Base-by-base conservation (phyloP, 176 grass and related monocot species). In the Aechmea fasciata region DNA sequence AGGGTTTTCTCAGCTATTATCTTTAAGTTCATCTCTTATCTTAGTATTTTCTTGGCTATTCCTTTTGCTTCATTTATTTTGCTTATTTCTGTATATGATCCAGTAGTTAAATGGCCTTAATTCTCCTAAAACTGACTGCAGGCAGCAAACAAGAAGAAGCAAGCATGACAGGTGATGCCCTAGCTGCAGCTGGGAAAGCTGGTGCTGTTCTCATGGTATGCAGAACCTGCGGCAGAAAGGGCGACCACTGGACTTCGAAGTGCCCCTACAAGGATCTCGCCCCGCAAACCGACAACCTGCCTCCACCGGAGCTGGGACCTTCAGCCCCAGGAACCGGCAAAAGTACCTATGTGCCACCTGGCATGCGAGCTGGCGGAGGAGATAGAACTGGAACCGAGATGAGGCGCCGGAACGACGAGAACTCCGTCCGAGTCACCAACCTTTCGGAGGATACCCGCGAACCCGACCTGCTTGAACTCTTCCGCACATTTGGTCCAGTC, bases 361-460 rank as follows among this genome's bases (percentile, higher is more conserved):
- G 88, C 79, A 4, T 96, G 61, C 87, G 92, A 83, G 76, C 72
- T 19, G 92, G 85, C 18, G 83, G 64, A 47, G 83, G 64, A 47
- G 88, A 87, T 54, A 78, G 71, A 51, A 69, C 59, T 3, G 88
- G 88, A 50, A 79, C 80, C 0, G 51, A 51, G 19, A 91, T 91
- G 84, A 78, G 84, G 72, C 84, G 88, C n/a, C 78, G 90, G 67
- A 93, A 93, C 0, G 90, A 95, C 12, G 90, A 94, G 77, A 94
- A 89, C 65, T 87, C 80, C 0, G 90, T 94, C 47, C 86, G 90
- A 75, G 85, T 94, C 2, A 94, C 90, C 77, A 94, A 94, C 66
- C 80, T 94, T 25, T 94, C 90, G 0, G 90, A 94, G 64, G 90
- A 95, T 54, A 89, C 85, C 20, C 86, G 90, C 12, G 90, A 95